Base-by-base conservation (phyloP, 371 early-diverging fungal species). In the Saksenaea vasiformis region DNA sequence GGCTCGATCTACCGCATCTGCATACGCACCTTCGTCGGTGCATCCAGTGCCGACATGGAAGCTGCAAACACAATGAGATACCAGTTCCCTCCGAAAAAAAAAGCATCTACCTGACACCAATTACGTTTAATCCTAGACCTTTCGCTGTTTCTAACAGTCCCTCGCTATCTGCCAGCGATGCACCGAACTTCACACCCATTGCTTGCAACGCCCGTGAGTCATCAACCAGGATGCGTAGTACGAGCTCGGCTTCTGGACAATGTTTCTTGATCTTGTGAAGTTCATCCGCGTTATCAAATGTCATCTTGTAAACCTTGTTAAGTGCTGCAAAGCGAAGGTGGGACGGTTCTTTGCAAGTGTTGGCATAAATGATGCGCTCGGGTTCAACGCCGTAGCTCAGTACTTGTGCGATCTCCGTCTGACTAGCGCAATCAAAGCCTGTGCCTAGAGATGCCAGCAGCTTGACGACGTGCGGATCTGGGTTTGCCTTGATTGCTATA, bases 281-380 rank as follows among this genome's bases (percentile, higher is more conserved):
- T 76, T 98, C 99, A 76, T 98, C 96, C 3, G 89, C 89, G 76
- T 97, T 98, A 80, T 98, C 98, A 78, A 98, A 98, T 24, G 99
- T 98, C 94, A 97, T 94, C 86, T 93, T 88, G 64, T 77, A 73
- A 24, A 98, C 95, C 65, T 88, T 87, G 55, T 88, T 82, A 51
- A 81, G 79, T 22, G 79, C 77, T 10, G 98, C 95, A 68, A 84
- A 95, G 58, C 92, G 91, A 70, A 98, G 87, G 73, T 94, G 95
- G 15, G 97, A 96, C 19, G 89, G 85, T 66, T 95, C 96, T 83
- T 98, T 98, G 87, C 98, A 97, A 31, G 99, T 98, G 80, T 98
- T 97, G 65, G 99, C 99, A 64, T 95, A 98, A 70, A 98, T 96
- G 69, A 98, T 92, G 56, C 91, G 84, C 27, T 74, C 72, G n/a